These are phyloP conservation scores for Verticillium zaregamsianum DNA, from an alignment of 2,329 filamentous ascomycete genomes.

Conservation along the genomic window DNA sequence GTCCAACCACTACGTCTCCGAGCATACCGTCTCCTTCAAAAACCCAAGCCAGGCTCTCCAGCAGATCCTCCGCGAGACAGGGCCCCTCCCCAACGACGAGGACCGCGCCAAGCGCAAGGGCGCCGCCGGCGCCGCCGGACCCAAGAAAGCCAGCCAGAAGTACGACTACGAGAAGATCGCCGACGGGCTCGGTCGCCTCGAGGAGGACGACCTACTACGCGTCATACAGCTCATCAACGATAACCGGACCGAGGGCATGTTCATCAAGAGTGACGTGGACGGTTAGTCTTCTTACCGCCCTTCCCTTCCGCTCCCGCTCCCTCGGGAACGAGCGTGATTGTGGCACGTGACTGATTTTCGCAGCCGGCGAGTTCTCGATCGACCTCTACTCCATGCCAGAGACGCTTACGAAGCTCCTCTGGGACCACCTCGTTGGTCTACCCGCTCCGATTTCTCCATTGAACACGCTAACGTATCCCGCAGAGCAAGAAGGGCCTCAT, in stretches of 20 bases:
- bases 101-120: conserved; percentile 52
- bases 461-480: not conserved
- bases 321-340: too few species aligned
- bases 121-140: conserved; percentile 56
- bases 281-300: not conserved
- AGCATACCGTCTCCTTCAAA: conserved; percentile 80
- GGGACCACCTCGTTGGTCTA: conserved; percentile 64
- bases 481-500: conserved; percentile 39
- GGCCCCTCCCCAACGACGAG: conserved; percentile 75
- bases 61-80: conserved; percentile 74
- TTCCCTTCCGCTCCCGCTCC: too few species aligned
- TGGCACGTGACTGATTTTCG: too few species aligned
- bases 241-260: conserved; percentile 89
- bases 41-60: conserved; percentile 88
- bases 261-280: conserved; percentile 95
- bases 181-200: conserved; percentile 81
- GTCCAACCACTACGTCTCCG: conserved; percentile 73
- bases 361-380: conserved; percentile 94
- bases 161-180: conserved; percentile 95
- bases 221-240: conserved; percentile 98
- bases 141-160: conserved; percentile 73
- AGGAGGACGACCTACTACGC: conserved; percentile 88
- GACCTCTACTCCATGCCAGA: conserved; percentile 98
- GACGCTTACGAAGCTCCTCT: conserved; percentile 82
- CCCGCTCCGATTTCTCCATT: not conserved